Conservation (phyloP, 306 rosid species). For the Corylus americana region DNA sequence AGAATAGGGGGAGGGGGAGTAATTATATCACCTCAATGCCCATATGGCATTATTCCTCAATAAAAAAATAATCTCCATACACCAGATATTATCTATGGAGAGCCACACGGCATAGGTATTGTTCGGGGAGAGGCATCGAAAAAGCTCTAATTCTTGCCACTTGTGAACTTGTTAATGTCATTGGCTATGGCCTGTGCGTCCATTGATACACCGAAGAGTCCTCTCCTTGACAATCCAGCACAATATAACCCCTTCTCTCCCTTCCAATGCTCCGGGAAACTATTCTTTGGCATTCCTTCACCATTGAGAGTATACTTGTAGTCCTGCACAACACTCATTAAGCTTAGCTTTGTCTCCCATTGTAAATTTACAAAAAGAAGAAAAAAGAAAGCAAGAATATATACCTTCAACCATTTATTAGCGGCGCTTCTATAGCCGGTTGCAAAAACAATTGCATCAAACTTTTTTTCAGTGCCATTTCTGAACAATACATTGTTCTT, state of each 20-base stretch:
- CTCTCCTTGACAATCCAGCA: conserved; percentile 57
- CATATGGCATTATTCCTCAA: no score
- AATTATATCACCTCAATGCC: no score
- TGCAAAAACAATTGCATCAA: conserved; percentile 62
- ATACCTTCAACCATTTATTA: conserved; percentile 59
- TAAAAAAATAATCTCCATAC: no score
- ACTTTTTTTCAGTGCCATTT: conserved; percentile 30
- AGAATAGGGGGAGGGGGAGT: no score
- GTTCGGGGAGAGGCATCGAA: no score
- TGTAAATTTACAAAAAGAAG: background rate
- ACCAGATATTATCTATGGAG: no score
- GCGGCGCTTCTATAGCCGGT: conserved; percentile 64
- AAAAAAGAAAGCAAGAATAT: background rate
- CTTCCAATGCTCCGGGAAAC: conserved; percentile 52
- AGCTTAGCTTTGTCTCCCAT: background rate
- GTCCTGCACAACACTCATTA: conserved; percentile 28
- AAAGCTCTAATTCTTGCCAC: background rate
- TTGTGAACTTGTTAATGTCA: conserved; percentile 33
- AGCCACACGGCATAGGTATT: no score
- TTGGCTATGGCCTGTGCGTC: conserved; percentile 49
- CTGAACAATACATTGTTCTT: conserved; percentile 40
- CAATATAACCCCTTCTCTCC: conserved; percentile 55
- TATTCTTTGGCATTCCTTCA: conserved; percentile 50
- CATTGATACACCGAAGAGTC: conserved; percentile 45
- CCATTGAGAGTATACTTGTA: conserved; percentile 33